These are phyloP conservation scores for Xylariales sp. DNA, from an alignment of 2,329 filamentous ascomycete genomes.

Conservation along the genomic window DNA sequence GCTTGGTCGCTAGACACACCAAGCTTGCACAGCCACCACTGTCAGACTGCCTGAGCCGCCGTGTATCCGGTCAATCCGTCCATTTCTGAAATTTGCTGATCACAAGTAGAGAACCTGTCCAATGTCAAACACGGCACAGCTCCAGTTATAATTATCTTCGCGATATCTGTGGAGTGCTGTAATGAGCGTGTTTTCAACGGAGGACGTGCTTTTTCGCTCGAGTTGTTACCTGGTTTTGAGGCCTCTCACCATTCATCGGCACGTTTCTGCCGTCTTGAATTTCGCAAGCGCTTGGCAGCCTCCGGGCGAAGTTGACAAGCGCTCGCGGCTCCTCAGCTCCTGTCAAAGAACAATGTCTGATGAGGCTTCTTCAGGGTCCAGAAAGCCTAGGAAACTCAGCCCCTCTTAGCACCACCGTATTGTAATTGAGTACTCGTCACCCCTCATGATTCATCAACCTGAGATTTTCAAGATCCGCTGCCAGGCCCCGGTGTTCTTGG, in stretches of 20 bases:
- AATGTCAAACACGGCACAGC: constrained; percentile 6
- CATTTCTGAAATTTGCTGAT: constrained; percentile 6
- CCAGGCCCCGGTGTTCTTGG: constrained; percentile 4
- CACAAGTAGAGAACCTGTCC: not conserved
- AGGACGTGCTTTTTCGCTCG: no score
- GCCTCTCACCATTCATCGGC: no score
- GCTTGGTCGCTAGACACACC: constrained; percentile 1
- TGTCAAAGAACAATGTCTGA: no score
- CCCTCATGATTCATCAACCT: no score
- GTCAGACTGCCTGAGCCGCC: constrained; percentile 7
- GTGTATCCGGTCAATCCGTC: constrained; percentile 9
- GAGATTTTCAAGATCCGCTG: constrained; percentile 1
- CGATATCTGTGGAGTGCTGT: no score
- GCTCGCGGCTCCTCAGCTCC: no score
- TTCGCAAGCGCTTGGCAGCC: no score
- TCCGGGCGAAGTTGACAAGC: no score
- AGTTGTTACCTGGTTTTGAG: no score
- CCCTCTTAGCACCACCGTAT: constrained; percentile 4
- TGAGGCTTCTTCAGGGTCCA: no score
- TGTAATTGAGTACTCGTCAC: constrained; percentile 9
- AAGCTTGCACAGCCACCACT: constrained; percentile 9
- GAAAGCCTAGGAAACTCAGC: constrained; percentile 1
- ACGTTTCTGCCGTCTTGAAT: no score
- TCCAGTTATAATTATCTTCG: constrained; percentile 1
- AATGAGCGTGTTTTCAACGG: no score